These are phyloP conservation scores for Chrysophaeum taylorii DNA, from an alignment of 352 stramenopile species.

Conservation along the genomic window DNA sequence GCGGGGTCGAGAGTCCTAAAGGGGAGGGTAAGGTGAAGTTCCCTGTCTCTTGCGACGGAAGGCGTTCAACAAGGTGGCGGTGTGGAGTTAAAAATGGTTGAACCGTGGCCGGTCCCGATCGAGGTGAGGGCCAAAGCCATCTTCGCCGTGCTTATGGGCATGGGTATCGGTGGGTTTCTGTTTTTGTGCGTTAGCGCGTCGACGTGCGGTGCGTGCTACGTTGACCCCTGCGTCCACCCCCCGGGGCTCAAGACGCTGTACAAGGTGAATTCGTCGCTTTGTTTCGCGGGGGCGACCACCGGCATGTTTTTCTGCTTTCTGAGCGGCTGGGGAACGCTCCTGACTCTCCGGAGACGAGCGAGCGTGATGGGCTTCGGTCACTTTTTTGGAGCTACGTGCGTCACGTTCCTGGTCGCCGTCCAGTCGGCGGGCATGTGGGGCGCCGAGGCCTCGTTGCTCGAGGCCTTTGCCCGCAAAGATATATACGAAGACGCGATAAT, in stretches of 20 bases:
- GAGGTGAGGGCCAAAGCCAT: too few species aligned
- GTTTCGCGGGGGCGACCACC: neutral
- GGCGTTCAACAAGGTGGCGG: too few species aligned
- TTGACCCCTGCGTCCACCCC: slow-evolving; percentile 12
- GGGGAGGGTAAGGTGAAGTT: too few species aligned
- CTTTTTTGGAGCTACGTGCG: slow-evolving; percentile 2
- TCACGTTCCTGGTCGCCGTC: slow-evolving; percentile 3
- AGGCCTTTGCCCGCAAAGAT: neutral
- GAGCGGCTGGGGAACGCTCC: neutral
- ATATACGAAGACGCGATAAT: slow-evolving; percentile 10
- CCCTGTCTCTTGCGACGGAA: too few species aligned
- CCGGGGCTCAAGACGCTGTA: slow-evolving; percentile 9
- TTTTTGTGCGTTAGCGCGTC: slow-evolving; percentile 4
- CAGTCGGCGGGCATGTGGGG: slow-evolving; percentile 14
- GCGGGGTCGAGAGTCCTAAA: too few species aligned
- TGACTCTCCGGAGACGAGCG: neutral
- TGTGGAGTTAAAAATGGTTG: too few species aligned
- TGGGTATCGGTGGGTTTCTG: neutral
- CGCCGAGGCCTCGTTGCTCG: slow-evolving; percentile 3
- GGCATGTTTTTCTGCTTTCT: slow-evolving; percentile 18
- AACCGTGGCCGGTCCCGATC: too few species aligned
- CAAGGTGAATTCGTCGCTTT: slow-evolving; percentile 13
- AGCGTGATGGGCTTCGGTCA: slow-evolving; percentile 11
- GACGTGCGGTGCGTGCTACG: slow-evolving; percentile 5
- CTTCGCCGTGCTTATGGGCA: too few species aligned